phyloP scores from a whole-genome alignment of 2,329 filamentous ascomycete genomes.

The Xylaria digitata region DNA sequence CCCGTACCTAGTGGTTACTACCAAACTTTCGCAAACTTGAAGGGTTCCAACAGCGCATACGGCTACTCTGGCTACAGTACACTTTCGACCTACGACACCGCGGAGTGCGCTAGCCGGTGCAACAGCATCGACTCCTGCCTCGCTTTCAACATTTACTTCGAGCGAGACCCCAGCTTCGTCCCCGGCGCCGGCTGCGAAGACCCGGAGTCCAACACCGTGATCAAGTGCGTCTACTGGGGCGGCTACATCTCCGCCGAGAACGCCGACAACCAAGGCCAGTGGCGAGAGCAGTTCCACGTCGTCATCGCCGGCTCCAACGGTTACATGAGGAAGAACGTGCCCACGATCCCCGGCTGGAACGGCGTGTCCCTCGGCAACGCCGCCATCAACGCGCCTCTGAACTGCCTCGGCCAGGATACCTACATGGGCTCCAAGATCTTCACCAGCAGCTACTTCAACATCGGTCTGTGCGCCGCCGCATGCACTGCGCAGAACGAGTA shows the following conservation, averaged over 20 bases:
- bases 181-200: constrained; percentile 40
- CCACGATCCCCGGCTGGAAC: constrained; percentile 41
- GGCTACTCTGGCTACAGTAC: constrained; percentile 46
- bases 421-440: constrained; percentile 50
- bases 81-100: constrained; percentile 42
- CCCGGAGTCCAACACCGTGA: constrained; percentile 44
- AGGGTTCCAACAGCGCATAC: constrained; percentile 50
- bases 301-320: constrained; percentile 58
- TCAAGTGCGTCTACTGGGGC: constrained; percentile 50
- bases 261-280: constrained; percentile 42
- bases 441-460: constrained; percentile 44
- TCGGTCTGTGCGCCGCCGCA: constrained; percentile 46
- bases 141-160: constrained; percentile 49
- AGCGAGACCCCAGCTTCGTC: constrained; percentile 45
- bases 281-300: constrained; percentile 47
- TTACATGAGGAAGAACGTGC: constrained; percentile 45
- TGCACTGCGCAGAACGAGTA: constrained; percentile 48
- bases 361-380: constrained; percentile 44
- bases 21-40: constrained; percentile 48
- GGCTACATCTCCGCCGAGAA: constrained; percentile 42
- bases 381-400: constrained; percentile 47
- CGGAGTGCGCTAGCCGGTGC: constrained; percentile 43
- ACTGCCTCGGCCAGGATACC: constrained; percentile 44
- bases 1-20: constrained; percentile 50
- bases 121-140: constrained; percentile 41